A percentile compares a stretch with the other conserved stretches of the same genome.
These are phyloP conservation scores for Phytophthora cryptogea DNA, from an alignment of 352 stramenopile genomes.

Conservation along the genomic window DNA sequence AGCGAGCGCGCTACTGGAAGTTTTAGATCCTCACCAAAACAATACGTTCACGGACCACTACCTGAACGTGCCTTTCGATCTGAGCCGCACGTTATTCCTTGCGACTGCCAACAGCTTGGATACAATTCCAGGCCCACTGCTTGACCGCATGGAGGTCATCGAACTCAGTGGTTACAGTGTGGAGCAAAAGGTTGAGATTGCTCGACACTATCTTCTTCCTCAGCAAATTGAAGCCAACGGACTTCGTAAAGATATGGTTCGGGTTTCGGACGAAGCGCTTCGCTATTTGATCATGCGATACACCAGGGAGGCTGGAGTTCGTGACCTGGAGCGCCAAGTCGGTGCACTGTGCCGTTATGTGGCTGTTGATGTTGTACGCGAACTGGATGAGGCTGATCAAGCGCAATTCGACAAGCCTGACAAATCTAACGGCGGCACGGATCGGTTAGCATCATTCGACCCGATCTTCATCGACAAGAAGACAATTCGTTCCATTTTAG, in stretches of 20 bases:
- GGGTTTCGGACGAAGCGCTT: conserved; percentile 64
- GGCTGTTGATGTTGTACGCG: conserved; percentile 68
- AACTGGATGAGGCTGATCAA: conserved; percentile 36
- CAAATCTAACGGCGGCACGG: conserved; percentile 13
- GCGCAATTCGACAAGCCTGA: conserved; percentile 12
- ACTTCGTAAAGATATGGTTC: conserved; percentile 48
- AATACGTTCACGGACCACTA: conserved; percentile 89
- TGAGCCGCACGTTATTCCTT: conserved; percentile 86
- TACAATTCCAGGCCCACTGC: conserved; percentile 73
- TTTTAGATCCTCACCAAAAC: conserved; percentile 89
- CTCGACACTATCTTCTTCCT: conserved; percentile 73
- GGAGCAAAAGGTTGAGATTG: conserved; percentile 86
- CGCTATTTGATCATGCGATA: conserved; percentile 79
- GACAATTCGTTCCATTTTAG: conserved; percentile 64
- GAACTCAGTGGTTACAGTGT: conserved; percentile 83
- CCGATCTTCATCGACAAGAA: conserved; percentile 52
- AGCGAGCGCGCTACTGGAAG: conserved; percentile 76
- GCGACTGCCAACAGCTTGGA: conserved; percentile 86
- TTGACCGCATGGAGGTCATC: conserved; percentile 88
- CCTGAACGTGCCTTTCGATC: conserved; percentile 85
- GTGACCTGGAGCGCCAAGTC: conserved; percentile 82
- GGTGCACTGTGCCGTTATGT: conserved; percentile 76
- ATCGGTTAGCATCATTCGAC: conserved; percentile 36
- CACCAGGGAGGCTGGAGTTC: conserved; percentile 87
- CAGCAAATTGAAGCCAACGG: conserved; percentile 81